phyloP scores from a whole-genome alignment of 73 alveolate species.

The Paramecium primaurelia region DNA sequence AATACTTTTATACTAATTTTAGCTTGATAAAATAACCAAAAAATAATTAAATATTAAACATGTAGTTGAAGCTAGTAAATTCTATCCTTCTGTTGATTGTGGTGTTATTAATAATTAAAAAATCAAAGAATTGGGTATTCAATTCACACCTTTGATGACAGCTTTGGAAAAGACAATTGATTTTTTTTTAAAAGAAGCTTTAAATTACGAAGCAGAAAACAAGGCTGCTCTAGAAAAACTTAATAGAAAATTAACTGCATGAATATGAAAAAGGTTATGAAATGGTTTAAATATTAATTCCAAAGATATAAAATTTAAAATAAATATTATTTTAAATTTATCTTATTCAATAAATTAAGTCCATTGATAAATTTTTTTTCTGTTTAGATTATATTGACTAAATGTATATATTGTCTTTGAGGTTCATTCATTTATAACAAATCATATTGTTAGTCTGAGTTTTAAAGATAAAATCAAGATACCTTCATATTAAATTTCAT shows the following conservation, averaged over 20 bases:
- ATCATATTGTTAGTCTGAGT: too few species aligned
- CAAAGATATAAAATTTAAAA: not conserved
- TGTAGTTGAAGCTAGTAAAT: constrained; percentile 21
- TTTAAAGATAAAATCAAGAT: too few species aligned
- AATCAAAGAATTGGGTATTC: not conserved
- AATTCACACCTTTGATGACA: not conserved
- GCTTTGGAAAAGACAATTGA: not conserved
- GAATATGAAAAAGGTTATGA: not conserved
- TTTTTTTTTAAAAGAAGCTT: not conserved
- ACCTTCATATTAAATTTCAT: too few species aligned
- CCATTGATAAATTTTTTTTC: too few species aligned
- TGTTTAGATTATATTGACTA: too few species aligned
- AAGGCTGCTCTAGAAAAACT: not conserved
- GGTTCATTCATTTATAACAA: too few species aligned
- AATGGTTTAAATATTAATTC: not conserved
- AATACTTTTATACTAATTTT: not conserved
- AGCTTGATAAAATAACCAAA: not conserved
- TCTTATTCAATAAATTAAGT: too few species aligned
- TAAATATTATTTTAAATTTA: not conserved
- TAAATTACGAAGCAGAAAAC: not conserved
- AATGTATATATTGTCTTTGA: too few species aligned
- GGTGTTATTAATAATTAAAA: constrained; percentile 44
- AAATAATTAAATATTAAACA: constrained; percentile 30
- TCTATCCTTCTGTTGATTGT: constrained; percentile 71
- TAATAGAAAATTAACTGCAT: constrained; percentile 6